Conservation (phyloP, 2,329 filamentous ascomycete species). For the Phialophora macrospora region DNA sequence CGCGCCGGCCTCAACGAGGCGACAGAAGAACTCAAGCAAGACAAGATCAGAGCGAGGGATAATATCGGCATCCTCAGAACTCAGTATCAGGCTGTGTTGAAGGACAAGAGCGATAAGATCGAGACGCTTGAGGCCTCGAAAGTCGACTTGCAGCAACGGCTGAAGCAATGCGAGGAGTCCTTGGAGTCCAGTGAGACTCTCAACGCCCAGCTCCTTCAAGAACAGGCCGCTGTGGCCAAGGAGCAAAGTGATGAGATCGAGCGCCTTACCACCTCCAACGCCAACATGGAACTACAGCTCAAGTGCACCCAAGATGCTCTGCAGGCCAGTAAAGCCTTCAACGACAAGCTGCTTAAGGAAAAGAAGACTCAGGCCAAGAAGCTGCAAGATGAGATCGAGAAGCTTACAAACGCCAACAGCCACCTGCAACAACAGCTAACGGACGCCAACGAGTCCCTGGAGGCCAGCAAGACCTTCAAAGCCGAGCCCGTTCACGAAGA, state of each 20-base stretch:
- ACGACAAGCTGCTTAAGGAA: neutral
- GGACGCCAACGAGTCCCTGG: neutral
- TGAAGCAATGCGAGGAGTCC: neutral
- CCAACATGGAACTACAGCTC: neutral
- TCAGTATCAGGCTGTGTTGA: neutral
- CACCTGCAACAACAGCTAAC: neutral
- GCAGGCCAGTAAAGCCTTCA: neutral
- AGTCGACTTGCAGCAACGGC: neutral
- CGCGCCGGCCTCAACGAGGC: neutral
- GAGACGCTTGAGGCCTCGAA: neutral
- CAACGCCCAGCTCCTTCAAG: neutral
- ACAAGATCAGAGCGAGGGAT: neutral
- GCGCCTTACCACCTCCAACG: neutral
- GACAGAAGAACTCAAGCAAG: neutral
- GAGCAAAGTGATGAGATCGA: neutral
- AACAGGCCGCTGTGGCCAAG: neutral
- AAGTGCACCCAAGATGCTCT: neutral
- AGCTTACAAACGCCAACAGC: neutral
- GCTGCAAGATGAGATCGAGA: neutral
- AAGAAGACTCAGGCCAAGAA: neutral
- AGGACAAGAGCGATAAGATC: neutral
- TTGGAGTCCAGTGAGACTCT: neutral
- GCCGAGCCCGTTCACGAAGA: neutral
- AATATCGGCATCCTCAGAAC: neutral
- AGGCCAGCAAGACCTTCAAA: neutral